phyloP scores from a whole-genome alignment of 257 asterid genomes.

The Penstemon newberryi region DNA sequence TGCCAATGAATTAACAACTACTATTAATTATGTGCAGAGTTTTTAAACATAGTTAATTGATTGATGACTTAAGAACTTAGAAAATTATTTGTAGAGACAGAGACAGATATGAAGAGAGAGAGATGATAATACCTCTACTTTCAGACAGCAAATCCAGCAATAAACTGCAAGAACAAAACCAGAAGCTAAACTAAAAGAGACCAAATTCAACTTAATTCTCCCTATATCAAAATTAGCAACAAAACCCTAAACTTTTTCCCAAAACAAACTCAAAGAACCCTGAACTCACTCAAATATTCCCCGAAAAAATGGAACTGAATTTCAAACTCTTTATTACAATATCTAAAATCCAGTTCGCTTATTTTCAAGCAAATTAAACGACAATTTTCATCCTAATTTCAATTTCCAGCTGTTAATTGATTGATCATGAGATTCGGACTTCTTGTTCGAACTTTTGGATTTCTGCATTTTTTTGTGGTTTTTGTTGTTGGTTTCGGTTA shows the following conservation, averaged over 20 bases:
- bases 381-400: no score
- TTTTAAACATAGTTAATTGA: slow-evolving; percentile 1
- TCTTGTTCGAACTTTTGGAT: no score
- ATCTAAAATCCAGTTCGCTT: no score
- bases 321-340: no score
- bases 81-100: not conserved
- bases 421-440: no score
- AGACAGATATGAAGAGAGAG: no score
- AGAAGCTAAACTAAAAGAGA: slow-evolving; percentile 18
- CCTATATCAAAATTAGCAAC: not conserved
- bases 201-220: slow-evolving; percentile 21
- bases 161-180: slow-evolving; percentile 17
- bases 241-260: slow-evolving; percentile 6
- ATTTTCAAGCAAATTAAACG: no score
- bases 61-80: slow-evolving; percentile 10
- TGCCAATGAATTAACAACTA: slow-evolving; percentile 1
- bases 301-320: no score
- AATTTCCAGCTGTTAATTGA: no score
- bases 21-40: not conserved
- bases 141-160: slow-evolving; percentile 22
- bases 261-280: slow-evolving; percentile 3
- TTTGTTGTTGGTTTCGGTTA: no score
- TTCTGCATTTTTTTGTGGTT: no score
- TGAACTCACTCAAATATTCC: not conserved
- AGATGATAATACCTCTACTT: not conserved